These are phyloP conservation scores for Peribolospora baueri DNA, from an alignment of 768 basidiomycete genomes.

Conservation along the genomic window DNA sequence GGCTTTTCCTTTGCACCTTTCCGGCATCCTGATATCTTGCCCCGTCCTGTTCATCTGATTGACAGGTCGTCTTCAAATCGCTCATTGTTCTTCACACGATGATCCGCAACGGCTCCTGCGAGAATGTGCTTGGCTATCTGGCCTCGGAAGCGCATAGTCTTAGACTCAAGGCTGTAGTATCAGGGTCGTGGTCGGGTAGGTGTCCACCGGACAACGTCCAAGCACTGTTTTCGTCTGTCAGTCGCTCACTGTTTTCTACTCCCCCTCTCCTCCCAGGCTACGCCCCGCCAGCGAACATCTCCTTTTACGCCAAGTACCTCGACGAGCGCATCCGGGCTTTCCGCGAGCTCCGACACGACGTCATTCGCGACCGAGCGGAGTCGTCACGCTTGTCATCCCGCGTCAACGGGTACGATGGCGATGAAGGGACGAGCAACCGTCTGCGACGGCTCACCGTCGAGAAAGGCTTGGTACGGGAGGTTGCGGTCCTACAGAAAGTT, in stretches of 20 bases:
- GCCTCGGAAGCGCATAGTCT: conserved; percentile 51
- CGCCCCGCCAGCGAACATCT: conserved; percentile 57
- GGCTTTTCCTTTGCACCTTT: not conserved
- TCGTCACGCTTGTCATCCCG: conserved; percentile 23
- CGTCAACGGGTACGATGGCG: not conserved
- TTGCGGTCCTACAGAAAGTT: conserved; percentile 67
- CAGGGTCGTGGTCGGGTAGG: conserved; percentile 59
- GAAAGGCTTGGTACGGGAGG: conserved; percentile 80
- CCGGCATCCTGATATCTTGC: not conserved
- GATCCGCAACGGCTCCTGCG: conserved; percentile 88
- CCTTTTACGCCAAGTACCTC: conserved; percentile 66
- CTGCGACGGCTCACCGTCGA: conserved; percentile 79
- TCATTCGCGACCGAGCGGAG: conserved; percentile 79
- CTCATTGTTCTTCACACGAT: conserved; percentile 84
- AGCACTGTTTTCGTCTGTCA: not conserved
- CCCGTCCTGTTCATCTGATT: not conserved
- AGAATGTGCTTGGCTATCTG: conserved; percentile 66
- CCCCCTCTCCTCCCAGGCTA: conserved; percentile 34
- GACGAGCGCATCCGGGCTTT: conserved; percentile 71
- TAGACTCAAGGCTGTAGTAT: conserved; percentile 52
- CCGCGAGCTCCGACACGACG: conserved; percentile 76
- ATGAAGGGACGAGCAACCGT: conserved; percentile 39
- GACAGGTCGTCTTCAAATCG: conserved; percentile 88
- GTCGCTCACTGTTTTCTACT: not conserved
- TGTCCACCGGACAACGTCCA: conserved; percentile 17